Base-by-base conservation (phyloP, 1,284 basidiomycete species). In the Austroboletus niveus region DNA sequence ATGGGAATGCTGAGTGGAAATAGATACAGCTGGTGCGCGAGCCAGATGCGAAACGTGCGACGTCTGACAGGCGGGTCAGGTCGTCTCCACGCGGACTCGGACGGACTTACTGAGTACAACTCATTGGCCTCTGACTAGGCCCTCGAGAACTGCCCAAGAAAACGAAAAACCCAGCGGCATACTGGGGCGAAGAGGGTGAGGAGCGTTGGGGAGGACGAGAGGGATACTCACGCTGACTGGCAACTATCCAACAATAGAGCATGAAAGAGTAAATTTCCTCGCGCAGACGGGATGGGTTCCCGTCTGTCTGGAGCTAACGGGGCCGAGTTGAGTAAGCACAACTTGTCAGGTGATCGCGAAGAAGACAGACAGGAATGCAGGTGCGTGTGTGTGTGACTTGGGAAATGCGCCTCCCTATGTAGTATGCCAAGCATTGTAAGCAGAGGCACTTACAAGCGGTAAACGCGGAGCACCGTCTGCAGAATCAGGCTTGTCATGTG, bases 381-480 rank as follows among this genome's bases (percentile, higher is more conserved):
- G 35, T 10, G 15, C 15, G 15, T n/a, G 15, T 36, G 15, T 55
- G 48, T 34, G 46, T 6, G 41, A 42, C 20, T 48, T 52, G 17
- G 44, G 41, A 45, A 51, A 45, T 30, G 48, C 24, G 36, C 41
- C 30, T 48, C 55, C 46, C 53, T 51, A 38, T 52, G 45, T 43
- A 32, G 52, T 17, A 50, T 45, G 36, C 54, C 47, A 54, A 45
- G 53, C 34, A 61, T 47, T 48, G 55, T 52, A 59, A 56, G 57
- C 53, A 55, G 63, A 67, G 48, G 55, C 42, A 65, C 63, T 65
- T 48, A 65, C 63, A 51, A 38, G 62, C 51, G 50, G 58, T 52
- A 45, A 47, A 54, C 48, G 54, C 11, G 51, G 47, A 20, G 47
- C n/a, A 51, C 51, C 40, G 41, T 55, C 54, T 45, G 62, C 22